A percentile compares a stretch with the other conserved stretches of the same genome.
Evolutionary conservation across 1,139 yeast genomes (phyloP).

Genomic region (Wickerhamomyces sp.): DNA sequence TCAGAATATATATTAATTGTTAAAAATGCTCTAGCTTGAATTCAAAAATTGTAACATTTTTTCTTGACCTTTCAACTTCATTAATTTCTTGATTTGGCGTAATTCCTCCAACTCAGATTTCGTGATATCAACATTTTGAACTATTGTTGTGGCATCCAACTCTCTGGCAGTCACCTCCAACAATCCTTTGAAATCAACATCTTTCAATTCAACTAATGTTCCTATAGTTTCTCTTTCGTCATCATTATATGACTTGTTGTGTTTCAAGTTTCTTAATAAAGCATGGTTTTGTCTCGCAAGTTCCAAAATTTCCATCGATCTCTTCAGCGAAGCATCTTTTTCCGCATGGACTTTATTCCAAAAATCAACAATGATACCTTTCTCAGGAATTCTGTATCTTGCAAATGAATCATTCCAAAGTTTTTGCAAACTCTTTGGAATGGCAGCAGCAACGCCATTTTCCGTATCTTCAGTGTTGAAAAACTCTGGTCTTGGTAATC

Average conservation of each 20-base stretch:
- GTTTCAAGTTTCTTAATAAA: conserved; percentile 30
- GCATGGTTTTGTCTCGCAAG: conserved; percentile 25
- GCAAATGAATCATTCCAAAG: conserved; percentile 42
- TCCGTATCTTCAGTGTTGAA: conserved; percentile 35
- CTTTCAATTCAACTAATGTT: conserved; percentile 26
- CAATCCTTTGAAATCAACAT: conserved; percentile 28
- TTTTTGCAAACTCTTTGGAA: conserved; percentile 33
- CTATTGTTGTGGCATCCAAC: conserved; percentile 7
- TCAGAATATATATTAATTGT: too few relatives aligned
- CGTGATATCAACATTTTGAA: conserved; percentile 10
- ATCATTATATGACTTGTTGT: conserved; percentile 24
- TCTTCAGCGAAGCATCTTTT: conserved; percentile 19
- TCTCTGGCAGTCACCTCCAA: conserved; percentile 32
- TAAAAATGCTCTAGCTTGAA: too few relatives aligned
- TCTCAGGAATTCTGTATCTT: conserved; percentile 66
- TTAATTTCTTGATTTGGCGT: conserved; percentile 50
- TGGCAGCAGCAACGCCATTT: conserved; percentile 42
- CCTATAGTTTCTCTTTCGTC: conserved; percentile 25
- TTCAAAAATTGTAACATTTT: too few relatives aligned
- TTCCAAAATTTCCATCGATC: conserved; percentile 21
- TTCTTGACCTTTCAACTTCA: conserved; percentile 67
- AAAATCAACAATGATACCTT: conserved; percentile 72
- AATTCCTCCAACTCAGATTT: conserved; percentile 36
- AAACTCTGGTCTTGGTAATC: conserved; percentile 41
- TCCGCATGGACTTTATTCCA: conserved; percentile 40